Conservation (phyloP, 768 basidiomycete genomes). For the Symmetrospora coprosmae region DNA sequence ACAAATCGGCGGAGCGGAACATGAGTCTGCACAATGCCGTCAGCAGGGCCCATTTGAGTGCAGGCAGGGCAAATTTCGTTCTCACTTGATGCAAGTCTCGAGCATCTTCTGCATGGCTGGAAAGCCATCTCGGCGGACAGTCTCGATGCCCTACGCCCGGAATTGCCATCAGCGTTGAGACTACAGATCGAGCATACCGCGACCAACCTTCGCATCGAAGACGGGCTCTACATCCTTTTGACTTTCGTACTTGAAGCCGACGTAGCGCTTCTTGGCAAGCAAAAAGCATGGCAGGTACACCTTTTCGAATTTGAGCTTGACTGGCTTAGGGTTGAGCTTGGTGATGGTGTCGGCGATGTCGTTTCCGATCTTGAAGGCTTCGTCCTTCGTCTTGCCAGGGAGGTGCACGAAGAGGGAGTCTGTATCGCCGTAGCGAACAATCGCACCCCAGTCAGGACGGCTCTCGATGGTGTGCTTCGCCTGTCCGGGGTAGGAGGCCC, state of each 20-base stretch:
- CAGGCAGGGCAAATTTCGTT: neutral
- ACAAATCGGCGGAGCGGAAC: conserved; percentile 78
- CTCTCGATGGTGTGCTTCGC: conserved; percentile 66
- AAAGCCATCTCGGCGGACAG: conserved; percentile 81
- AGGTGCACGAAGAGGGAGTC: conserved; percentile 88
- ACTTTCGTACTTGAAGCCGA: conserved; percentile 86
- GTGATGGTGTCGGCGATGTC: conserved; percentile 85
- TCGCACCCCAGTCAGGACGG: conserved; percentile 71
- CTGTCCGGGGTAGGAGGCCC: conserved; percentile 42
- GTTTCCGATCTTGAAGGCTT: conserved; percentile 81
- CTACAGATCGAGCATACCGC: too few relatives aligned
- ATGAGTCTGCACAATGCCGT: conserved; percentile 49
- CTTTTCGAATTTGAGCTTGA: conserved; percentile 98
- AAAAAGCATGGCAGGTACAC: conserved; percentile 87
- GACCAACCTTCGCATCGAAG: conserved; percentile 97
- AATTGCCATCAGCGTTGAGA: too few relatives aligned
- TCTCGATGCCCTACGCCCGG: conserved; percentile 86
- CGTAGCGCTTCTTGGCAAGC: conserved; percentile 97
- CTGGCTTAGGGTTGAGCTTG: conserved; percentile 65
- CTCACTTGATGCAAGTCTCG: conserved; percentile 73
- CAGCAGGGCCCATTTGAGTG: neutral
- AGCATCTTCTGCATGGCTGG: conserved; percentile 84
- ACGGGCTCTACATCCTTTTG: conserved; percentile 60
- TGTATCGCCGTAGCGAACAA: conserved; percentile 93
- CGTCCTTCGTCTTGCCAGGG: conserved; percentile 77